Conservation (phyloP, 2,329 filamentous ascomycete genomes). For the Phyllosticta citrichinensis region DNA sequence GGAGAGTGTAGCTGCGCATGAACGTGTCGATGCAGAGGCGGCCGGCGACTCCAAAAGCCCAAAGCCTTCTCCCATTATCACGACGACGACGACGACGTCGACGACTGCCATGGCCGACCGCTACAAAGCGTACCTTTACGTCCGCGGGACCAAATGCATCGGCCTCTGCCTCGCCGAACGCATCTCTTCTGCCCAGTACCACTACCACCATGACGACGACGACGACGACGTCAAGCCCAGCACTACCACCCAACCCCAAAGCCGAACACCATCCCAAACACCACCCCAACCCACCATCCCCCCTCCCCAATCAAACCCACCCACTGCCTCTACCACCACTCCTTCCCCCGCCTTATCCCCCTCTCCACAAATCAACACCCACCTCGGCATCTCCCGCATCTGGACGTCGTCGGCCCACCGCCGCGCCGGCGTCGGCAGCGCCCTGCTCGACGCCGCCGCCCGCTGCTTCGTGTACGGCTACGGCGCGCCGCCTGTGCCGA, state of each 20-base stretch:
- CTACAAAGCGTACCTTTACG: constrained; percentile 53
- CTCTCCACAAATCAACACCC: constrained; percentile 32
- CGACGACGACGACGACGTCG: background rate
- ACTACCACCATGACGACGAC: no score
- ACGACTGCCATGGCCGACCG: constrained; percentile 26
- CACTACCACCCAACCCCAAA: background rate
- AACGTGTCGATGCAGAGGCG: no score
- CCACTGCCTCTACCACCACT: no score
- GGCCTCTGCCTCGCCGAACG: constrained; percentile 52
- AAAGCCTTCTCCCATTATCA: background rate
- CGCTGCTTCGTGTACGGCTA: background rate
- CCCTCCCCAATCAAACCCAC: constrained; percentile 22
- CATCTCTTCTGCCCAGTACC: constrained; percentile 44
- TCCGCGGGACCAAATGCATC: constrained; percentile 51
- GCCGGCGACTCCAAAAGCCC: background rate
- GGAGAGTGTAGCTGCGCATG: background rate
- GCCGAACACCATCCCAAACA: no score
- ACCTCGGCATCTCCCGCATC: constrained; percentile 55
- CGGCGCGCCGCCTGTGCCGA: constrained; percentile 27
- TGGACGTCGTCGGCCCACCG: constrained; percentile 52
- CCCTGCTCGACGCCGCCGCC: constrained; percentile 42
- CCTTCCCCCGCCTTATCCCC: constrained; percentile 22
- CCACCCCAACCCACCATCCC: background rate
- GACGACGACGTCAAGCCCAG: constrained; percentile 16
- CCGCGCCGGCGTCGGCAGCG: constrained; percentile 46